These are phyloP conservation scores for Casuarina glauca DNA, from an alignment of 306 rosid genomes.

Conservation along the genomic window DNA sequence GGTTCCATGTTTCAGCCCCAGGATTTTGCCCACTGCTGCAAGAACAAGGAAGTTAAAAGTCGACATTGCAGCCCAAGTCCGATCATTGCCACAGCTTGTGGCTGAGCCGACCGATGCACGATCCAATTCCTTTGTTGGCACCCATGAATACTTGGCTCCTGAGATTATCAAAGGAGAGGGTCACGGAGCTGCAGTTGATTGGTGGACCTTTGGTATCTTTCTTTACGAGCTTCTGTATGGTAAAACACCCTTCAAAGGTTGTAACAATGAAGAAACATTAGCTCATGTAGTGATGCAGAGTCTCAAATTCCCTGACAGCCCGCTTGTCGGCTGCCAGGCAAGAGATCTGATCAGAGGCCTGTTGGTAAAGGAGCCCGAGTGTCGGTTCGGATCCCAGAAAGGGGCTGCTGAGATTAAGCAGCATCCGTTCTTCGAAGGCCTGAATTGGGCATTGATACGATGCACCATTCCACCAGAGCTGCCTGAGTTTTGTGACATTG, in stretches of 20 bases:
- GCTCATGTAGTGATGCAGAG: slow-evolving; percentile 72
- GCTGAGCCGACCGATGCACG: slow-evolving; percentile 86
- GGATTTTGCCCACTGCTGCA: slow-evolving; percentile 59
- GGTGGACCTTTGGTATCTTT: slow-evolving; percentile 96
- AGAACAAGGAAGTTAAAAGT: slow-evolving; percentile 62
- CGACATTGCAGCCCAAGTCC: slow-evolving; percentile 50
- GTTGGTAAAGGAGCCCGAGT: slow-evolving; percentile 78
- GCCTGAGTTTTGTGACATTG: slow-evolving; percentile 64
- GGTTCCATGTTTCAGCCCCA: slow-evolving; percentile 84
- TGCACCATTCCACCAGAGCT: slow-evolving; percentile 77
- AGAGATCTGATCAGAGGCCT: slow-evolving; percentile 81
- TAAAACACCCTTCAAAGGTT: slow-evolving; percentile 80
- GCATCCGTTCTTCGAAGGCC: slow-evolving; percentile 85
- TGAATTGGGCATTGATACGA: slow-evolving; percentile 88
- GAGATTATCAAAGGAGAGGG: slow-evolving; percentile 93
- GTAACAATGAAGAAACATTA: slow-evolving; percentile 72
- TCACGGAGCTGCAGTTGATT: slow-evolving; percentile 92
- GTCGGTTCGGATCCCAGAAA: slow-evolving; percentile 75
- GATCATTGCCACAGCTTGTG: slow-evolving; percentile 88
- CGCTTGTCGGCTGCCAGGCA: slow-evolving; percentile 64
- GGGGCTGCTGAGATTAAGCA: slow-evolving; percentile 90
- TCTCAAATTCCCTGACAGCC: slow-evolving; percentile 69
- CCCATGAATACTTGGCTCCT: slow-evolving; percentile 91
- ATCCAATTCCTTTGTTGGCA: slow-evolving; percentile 90
- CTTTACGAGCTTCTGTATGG: slow-evolving; percentile 84